Evolutionary conservation across 2,329 filamentous ascomycete genomes (phyloP).

Genomic region (Blumeria hordei): DNA sequence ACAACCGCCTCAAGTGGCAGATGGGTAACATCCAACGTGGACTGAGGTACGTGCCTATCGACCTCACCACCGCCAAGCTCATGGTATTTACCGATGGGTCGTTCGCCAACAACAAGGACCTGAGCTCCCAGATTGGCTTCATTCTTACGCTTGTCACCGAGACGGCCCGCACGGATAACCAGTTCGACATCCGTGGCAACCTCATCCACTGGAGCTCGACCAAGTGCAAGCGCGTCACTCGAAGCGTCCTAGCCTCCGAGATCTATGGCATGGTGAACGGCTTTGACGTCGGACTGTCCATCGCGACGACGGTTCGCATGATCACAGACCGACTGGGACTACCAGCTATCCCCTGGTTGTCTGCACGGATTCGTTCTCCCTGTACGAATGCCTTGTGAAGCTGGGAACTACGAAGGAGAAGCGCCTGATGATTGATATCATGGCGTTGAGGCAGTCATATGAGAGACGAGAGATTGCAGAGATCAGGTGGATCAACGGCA

Average conservation of each 20-base stretch:
- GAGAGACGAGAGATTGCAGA: background rate
- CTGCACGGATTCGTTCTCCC: no score
- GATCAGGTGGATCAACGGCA: background rate
- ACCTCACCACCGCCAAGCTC: background rate
- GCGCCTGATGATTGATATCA: background rate
- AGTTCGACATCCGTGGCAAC: background rate
- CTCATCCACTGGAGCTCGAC: background rate
- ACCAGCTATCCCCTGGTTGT: background rate
- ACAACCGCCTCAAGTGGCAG: background rate
- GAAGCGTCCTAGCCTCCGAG: conserved; percentile 2
- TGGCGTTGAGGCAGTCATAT: background rate
- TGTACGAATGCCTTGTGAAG: background rate
- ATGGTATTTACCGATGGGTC: conserved; percentile 1
- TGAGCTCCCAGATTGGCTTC: background rate
- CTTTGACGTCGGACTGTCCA: conserved; percentile 1
- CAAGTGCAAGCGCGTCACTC: conserved; percentile 1
- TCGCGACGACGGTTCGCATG: background rate
- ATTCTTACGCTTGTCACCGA: background rate
- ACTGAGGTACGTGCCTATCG: background rate
- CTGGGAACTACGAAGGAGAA: background rate
- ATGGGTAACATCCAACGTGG: background rate
- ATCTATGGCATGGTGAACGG: conserved; percentile 3
- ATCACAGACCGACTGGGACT: background rate
- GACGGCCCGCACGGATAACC: background rate
- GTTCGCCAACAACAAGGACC: background rate